Evolutionary conservation across 345 rosid species (phyloP), one percentile per base, ranked within the genome.

Genomic region (Rhodamnia argentea): DNA sequence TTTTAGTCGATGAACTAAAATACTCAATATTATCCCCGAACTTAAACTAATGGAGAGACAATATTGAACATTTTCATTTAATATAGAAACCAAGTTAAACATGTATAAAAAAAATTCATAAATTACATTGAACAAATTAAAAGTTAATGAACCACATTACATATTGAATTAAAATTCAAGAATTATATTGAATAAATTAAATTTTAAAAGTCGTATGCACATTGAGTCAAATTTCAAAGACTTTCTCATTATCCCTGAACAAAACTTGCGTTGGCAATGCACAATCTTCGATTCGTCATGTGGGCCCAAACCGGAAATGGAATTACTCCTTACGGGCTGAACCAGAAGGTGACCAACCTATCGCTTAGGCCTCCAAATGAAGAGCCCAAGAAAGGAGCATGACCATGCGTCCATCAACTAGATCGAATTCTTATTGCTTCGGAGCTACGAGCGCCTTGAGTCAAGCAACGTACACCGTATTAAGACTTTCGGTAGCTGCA

Each of bases 161-260:
- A 12, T 0, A 11, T 51, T 51, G 0, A 11, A 14, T 0, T 3
- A 12, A 51, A 51, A 0, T 51, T 51, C 14, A 3, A 3, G 4
- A 51, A 50, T 2, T 3, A 51, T 9, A 47, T 47, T 47, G 50
- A 8, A 47, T 47, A 47, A 1, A 47, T 47, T 47, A 47, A 8
- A 47, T 1, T 47, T 47, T 47, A 47, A 47, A 8, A 44, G 1
- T 44, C 7, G 42, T 4, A 44, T 44, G 47, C 47, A 44, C 4
- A 44, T 44, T 44, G 1, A 4, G 47, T 9, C 8, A 44, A 44
- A 6, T 7, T 44, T 6, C 1, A 6, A 44, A 6, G 47, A 42
- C 10, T 47, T 0, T 10, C 3, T 47, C 9, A 47, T 47, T 51
- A 51, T 51, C 52, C 14, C 14, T 4, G 4, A 51, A 51, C 1